Base-by-base conservation (phyloP, 2,329 filamentous ascomycete genomes). In the Monilinia aucupariae region DNA sequence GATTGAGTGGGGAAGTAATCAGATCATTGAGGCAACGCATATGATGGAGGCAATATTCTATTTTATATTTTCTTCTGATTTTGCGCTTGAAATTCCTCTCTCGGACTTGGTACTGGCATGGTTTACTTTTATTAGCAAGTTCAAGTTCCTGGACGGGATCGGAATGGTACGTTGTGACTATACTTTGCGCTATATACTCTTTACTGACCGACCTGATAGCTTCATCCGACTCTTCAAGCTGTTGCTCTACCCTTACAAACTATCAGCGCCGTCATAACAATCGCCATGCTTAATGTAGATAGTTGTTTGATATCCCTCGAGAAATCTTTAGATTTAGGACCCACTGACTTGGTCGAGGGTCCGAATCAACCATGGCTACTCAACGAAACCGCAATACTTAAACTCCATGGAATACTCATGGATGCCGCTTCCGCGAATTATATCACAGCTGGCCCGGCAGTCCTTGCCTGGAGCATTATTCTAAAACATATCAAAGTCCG, bases 381-480 rank as follows among this genome's bases (percentile, higher is more conserved):
- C 22, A 87, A 89, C 56, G 82, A 85, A 3, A 81, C 85, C 8
- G 84, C 89, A 25, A 79, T 96, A n/a, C 82, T 84, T 55, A 82
- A 86, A 61, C 82, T 96, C 17, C 91, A 93, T 68, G 82, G 83
- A 59, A 82, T 88, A n/a, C 80, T 96, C 41, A 76, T 87, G 30
- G 78, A 80, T 62, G 84, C 86, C n/a, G 62, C 62, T 10, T 80
- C 80, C 34, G 72, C 76, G 25, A 81, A 81, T 20, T 79, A 84
- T n/a, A 78, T 80, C 45, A 84, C 84, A 43, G 89, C 89, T 25
- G 85, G 84, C 62, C 90, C 91, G 1, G 85, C 90, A 22, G 82
- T 91, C 25, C 89, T 96, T 68, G 85, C 89, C 3, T 97, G 92
- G 92, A 85, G 87, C 4, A 79, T 93, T 54, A 83, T 96, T 32